These are phyloP conservation scores for Fusarium gaditjirri DNA, from an alignment of 2,329 filamentous ascomycete genomes.

Conservation along the genomic window DNA sequence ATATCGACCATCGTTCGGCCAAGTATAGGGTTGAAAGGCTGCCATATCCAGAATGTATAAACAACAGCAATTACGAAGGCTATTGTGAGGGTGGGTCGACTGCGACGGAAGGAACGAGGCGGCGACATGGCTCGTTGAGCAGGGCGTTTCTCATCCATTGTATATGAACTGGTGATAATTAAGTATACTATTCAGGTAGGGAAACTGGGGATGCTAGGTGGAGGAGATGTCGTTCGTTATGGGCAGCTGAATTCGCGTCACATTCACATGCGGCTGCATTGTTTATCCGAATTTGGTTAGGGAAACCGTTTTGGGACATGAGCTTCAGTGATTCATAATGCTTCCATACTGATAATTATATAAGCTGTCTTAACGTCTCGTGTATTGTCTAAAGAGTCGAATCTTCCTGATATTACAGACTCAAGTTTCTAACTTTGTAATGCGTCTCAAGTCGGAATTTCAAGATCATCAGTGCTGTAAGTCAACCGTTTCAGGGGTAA, in stretches of 20 bases:
- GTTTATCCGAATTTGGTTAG: conserved; percentile 30
- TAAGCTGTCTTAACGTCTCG: not conserved
- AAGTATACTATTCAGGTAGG: not conserved
- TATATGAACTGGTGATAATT: conserved; percentile 4
- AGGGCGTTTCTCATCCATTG: conserved; percentile 49
- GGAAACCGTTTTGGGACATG: conserved; percentile 9
- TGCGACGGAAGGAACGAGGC: conserved; percentile 39
- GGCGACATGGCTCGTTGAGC: conserved; percentile 38
- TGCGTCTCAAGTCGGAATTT: not conserved
- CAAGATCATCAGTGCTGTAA: conserved; percentile 2
- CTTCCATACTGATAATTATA: not conserved
- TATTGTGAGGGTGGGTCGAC: conserved; percentile 36
- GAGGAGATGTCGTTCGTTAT: conserved; percentile 32
- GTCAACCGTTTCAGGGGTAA: conserved; percentile 14
- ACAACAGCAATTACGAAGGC: conserved; percentile 41
- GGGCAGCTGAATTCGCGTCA: conserved; percentile 18
- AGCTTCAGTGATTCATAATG: not conserved
- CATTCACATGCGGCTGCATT: conserved; percentile 30
- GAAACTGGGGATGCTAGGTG: conserved; percentile 11
- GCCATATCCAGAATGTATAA: conserved; percentile 44
- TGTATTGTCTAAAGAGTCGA: not conserved
- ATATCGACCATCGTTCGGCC: conserved; percentile 11
- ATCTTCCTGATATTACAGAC: not conserved
- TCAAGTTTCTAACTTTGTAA: not conserved
- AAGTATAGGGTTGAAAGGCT: conserved; percentile 31